phyloP scores from a whole-genome alignment of 73 alveolate genomes.

The Uronychia binucleata region DNA sequence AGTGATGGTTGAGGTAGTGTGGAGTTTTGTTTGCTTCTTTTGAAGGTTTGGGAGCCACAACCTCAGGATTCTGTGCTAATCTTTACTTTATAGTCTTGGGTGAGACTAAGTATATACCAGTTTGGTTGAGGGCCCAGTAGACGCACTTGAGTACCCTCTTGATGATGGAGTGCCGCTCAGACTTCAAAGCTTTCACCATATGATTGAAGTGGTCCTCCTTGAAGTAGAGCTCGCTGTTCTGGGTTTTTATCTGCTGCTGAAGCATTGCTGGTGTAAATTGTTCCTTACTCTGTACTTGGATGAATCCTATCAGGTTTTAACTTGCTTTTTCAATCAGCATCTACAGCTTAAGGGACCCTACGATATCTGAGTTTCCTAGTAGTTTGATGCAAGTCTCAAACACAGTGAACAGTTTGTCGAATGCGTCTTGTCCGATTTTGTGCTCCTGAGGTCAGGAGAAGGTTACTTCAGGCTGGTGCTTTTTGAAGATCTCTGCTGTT shows the following conservation, averaged over 20 bases:
- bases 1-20: not conserved
- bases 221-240: constrained; percentile 10
- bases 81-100: no score
- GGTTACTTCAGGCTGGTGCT: not conserved
- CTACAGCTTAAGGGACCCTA: constrained; percentile 9
- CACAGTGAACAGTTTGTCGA: constrained; percentile 26
- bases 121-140: constrained; percentile 61
- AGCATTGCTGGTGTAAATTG: constrained; percentile 27
- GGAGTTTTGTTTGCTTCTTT: no score
- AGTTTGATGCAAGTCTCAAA: constrained; percentile 54
- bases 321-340: constrained; percentile 64
- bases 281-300: constrained; percentile 43
- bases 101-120: no score
- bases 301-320: constrained; percentile 53
- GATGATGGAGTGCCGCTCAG: constrained; percentile 33
- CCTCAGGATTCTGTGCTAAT: no score
- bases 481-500: constrained; percentile 48
- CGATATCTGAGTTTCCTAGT: constrained; percentile 39
- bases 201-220: constrained; percentile 35
- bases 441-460: not conserved
- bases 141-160: constrained; percentile 54
- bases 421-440: constrained; percentile 29
- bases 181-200: constrained; percentile 52
- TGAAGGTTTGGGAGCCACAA: no score
- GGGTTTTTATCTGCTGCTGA: not conserved